These are phyloP conservation scores for Rostrohypoxylon terebratum DNA, from an alignment of 495 filamentous ascomycete genomes.

Conservation along the genomic window DNA sequence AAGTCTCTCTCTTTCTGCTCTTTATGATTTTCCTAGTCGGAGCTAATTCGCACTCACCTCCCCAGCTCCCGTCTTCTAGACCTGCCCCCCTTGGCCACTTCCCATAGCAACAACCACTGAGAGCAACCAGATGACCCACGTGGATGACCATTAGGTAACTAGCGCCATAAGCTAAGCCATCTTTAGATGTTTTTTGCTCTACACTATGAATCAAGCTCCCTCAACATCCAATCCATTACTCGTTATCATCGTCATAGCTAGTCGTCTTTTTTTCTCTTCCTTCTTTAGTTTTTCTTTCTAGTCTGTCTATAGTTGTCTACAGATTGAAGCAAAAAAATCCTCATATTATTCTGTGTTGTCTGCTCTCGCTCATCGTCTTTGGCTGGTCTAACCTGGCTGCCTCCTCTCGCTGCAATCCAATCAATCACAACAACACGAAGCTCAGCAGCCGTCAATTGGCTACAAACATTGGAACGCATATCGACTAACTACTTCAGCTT, in stretches of 20 bases:
- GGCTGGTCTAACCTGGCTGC: conserved; percentile 23
- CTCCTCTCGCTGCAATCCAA: conserved; percentile 14
- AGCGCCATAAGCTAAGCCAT: conserved; percentile 26
- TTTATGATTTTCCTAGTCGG: conserved; percentile 5
- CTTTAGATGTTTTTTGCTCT: conserved; percentile 23
- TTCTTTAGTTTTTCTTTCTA: conserved; percentile 26
- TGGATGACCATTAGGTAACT: conserved; percentile 20
- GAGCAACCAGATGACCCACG: conserved; percentile 27
- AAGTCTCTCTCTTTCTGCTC: not conserved
- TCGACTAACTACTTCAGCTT: conserved; percentile 16
- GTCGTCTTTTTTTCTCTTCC: conserved; percentile 14
- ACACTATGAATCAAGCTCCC: conserved; percentile 32
- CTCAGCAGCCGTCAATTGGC: conserved; percentile 14
- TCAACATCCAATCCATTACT: conserved; percentile 27
- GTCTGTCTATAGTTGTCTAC: conserved; percentile 8
- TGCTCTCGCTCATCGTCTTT: not conserved
- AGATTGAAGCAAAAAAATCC: conserved; percentile 20
- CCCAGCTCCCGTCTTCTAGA: not conserved
- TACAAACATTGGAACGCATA: conserved; percentile 5
- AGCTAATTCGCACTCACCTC: not conserved
- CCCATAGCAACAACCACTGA: conserved; percentile 34
- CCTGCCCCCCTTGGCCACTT: conserved; percentile 23
- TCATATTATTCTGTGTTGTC: conserved; percentile 13
- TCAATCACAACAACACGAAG: conserved; percentile 31
- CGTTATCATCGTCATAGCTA: conserved; percentile 40